Percentiles rank a stretch among this genome's conserved stretches.
phyloP scores from a whole-genome alignment of 2,329 filamentous ascomycete species.

The Trichothecium roseum region DNA sequence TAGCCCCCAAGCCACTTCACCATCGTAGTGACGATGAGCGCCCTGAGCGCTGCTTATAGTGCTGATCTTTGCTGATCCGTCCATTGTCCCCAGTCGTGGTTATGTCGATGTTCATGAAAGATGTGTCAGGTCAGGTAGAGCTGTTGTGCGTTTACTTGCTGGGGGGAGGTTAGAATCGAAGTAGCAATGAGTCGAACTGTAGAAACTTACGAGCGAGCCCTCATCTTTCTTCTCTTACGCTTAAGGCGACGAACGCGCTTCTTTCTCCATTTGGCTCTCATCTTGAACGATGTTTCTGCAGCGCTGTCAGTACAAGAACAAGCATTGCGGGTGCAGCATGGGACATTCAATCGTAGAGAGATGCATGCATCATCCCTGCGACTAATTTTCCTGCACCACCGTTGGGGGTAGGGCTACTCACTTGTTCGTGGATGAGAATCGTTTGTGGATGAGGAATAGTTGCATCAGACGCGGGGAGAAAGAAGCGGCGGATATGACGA shows the following conservation, averaged over 20 bases:
- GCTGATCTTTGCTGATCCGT: neutral
- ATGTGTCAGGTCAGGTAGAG: slow-evolving; percentile 44
- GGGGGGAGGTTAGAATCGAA: slow-evolving; percentile 19
- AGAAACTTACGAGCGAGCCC: slow-evolving; percentile 81
- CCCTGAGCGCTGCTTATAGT: neutral
- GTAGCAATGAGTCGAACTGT: slow-evolving; percentile 4
- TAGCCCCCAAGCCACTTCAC: neutral
- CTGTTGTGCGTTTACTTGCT: slow-evolving; percentile 60
- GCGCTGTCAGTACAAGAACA: slow-evolving; percentile 5
- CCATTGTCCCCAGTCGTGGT: slow-evolving; percentile 3
- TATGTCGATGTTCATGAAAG: slow-evolving; percentile 27
- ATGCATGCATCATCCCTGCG: too few species aligned
- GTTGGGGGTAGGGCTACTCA: slow-evolving; percentile 14
- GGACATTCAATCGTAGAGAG: too few species aligned
- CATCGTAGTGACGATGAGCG: neutral
- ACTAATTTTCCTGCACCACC: neutral
- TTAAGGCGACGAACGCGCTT: slow-evolving; percentile 99
- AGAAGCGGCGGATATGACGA: slow-evolving; percentile 17
- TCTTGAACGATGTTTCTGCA: slow-evolving; percentile 38
- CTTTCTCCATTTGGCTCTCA: slow-evolving; percentile 99
- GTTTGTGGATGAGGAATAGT: slow-evolving; percentile 31
- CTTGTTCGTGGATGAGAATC: slow-evolving; percentile 36
- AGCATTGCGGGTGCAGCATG: too few species aligned
- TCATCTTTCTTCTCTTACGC: slow-evolving; percentile 99
- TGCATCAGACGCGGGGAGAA: slow-evolving; percentile 17